phyloP scores from a whole-genome alignment of 371 early-diverging fungal species.

The Actinomortierella ambigua region DNA sequence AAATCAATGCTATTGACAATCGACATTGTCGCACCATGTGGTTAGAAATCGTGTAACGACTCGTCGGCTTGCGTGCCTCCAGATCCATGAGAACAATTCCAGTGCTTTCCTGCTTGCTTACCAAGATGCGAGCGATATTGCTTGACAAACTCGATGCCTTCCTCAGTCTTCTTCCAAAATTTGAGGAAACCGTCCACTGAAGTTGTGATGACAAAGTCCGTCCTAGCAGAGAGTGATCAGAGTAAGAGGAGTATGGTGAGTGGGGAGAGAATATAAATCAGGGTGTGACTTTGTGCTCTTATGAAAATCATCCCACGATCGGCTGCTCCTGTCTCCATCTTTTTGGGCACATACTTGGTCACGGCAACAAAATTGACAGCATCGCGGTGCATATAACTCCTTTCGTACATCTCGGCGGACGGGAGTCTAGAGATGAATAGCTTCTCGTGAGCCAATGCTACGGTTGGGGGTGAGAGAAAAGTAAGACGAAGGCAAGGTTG shows the following conservation, averaged over 20 bases:
- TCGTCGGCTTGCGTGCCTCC: too few relatives aligned
- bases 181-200: slow-evolving; percentile 96
- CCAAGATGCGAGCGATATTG: slow-evolving; percentile 90
- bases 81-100: too few relatives aligned
- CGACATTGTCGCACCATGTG: too few relatives aligned
- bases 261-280: too few relatives aligned
- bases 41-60: too few relatives aligned
- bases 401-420: slow-evolving; percentile 87
- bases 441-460: slow-evolving; percentile 75
- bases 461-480: background rate
- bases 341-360: slow-evolving; percentile 58
- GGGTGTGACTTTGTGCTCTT: too few relatives aligned
- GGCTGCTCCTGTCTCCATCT: background rate
- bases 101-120: slow-evolving; percentile 11
- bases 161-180: slow-evolving; percentile 96
- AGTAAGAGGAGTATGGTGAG: background rate
- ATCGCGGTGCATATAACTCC: slow-evolving; percentile 95
- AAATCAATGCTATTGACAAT: slow-evolving; percentile 48
- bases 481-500: background rate
- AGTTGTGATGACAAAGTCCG: slow-evolving; percentile 92
- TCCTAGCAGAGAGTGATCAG: slow-evolving; percentile 48
- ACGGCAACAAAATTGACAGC: slow-evolving; percentile 76
- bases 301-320: background rate
- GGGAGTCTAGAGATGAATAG: slow-evolving; percentile 82
- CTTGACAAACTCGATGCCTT: slow-evolving; percentile 97